phyloP scores from a whole-genome alignment of 1,284 basidiomycete species.

The Trametes pubescens region DNA sequence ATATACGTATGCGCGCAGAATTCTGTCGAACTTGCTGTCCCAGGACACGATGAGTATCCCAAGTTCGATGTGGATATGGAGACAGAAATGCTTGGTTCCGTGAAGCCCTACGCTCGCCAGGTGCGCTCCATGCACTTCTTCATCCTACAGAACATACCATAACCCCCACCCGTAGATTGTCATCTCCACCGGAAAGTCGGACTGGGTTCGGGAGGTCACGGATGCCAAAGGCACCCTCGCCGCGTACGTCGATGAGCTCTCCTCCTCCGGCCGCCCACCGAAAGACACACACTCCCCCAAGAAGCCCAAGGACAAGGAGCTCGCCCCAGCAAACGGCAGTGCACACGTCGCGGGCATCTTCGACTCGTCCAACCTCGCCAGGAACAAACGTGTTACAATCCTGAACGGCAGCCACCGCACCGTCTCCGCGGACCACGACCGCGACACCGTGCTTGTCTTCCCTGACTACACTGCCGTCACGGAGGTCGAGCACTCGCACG shows the following conservation, averaged over 20 bases:
- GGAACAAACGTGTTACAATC: conserved; percentile 71
- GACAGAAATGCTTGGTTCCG: conserved; percentile 80
- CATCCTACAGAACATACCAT: not conserved
- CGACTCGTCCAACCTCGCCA: conserved; percentile 47
- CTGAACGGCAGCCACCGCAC: conserved; percentile 84
- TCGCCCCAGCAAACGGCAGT: conserved; percentile 3
- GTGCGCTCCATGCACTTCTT: conserved; percentile 47
- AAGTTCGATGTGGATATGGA: conserved; percentile 82
- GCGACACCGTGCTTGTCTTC: conserved; percentile 84
- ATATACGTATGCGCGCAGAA: too few species aligned
- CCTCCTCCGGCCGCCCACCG: conserved; percentile 35
- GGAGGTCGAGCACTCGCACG: conserved; percentile 66
- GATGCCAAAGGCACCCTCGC: conserved; percentile 74
- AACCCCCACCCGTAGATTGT: conserved; percentile 59
- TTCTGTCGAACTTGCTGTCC: conserved; percentile 23
- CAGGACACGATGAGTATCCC: conserved; percentile 80
- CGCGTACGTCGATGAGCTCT: conserved; percentile 58
- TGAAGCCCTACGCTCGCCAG: conserved; percentile 84
- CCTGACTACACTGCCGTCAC: conserved; percentile 89
- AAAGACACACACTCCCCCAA: conserved; percentile 32
- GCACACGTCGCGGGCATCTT: conserved; percentile 62
- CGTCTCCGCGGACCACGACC: conserved; percentile 61
- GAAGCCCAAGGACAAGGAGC: conserved; percentile 20
- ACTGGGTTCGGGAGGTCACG: conserved; percentile 85
- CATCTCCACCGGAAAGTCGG: conserved; percentile 88